Evolutionary conservation across 805 yeast species (phyloP), one percentile per base, ranked within the genome.

Genomic region (Kluyveromyces aestuarii): DNA sequence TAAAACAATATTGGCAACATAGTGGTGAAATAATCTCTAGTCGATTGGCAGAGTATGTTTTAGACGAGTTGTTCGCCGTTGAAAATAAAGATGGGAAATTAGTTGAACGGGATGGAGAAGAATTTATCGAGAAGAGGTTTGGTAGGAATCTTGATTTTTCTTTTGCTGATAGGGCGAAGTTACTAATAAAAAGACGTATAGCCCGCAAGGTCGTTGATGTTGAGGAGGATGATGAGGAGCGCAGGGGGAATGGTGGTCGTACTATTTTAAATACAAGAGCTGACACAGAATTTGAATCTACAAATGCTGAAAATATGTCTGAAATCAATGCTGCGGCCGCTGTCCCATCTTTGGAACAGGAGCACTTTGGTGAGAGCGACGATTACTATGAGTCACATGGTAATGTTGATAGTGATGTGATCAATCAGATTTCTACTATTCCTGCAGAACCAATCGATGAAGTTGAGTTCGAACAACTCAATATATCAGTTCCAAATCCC

Each of bases 11-110:
- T 68, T 93, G 99, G 99, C 97, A 91, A 64, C 96, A 90, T 60
- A 73, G 96, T 0, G 99, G 99, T 27, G 97, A 91, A 66, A 96
- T 96, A n/a, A 78, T 93, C 27, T 87, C 96, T 14, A 87, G 96
- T 36, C 73, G 98, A 58, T 70, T 82, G 62, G 97, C 89, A 1
- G 96, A 90, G 65, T 93, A 87, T 59, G 80, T 86, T 44, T 66
- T 84, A 50, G 80, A 79, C 51, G 87, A 81, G 61, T 67, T 84
- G 57, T 57, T 75, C 61, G 57, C 64, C 52, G 63, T 67, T 46
- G 67, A 68, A 54, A 64, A 56, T 46, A 55, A 51, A 27, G 45
- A 51, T 19, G 60, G 55, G 16, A 58, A 57, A 19, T 48, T 37
- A 35, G 47, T 49, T 27, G 50, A 11, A 52, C 40, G 55, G 17